These are phyloP conservation scores for Diaporthe australafricana DNA, from an alignment of 2,329 filamentous ascomycete genomes.

Conservation along the genomic window DNA sequence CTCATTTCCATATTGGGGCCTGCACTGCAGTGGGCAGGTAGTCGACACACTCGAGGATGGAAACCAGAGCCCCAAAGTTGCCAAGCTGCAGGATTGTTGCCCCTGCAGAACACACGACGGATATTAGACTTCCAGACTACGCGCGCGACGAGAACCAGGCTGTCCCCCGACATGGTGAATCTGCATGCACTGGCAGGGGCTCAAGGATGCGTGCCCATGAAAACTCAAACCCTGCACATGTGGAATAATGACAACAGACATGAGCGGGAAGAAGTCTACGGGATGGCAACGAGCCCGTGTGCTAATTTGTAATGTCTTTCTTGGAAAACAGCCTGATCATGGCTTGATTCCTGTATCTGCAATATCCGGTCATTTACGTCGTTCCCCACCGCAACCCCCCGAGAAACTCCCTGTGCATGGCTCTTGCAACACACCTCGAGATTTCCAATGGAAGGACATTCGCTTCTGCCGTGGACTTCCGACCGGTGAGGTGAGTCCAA, in stretches of 20 bases:
- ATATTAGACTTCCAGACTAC: background rate
- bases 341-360: background rate
- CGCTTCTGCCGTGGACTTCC: background rate
- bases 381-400: background rate
- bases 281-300: background rate
- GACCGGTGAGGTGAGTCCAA: too few species aligned
- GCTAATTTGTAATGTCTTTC: background rate
- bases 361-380: background rate
- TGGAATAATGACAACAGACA: background rate
- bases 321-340: background rate
- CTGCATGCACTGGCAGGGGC: background rate
- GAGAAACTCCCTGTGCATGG: background rate
- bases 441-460: background rate
- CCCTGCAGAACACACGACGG: slow-evolving; percentile 4
- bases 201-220: background rate
- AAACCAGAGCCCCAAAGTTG: background rate
- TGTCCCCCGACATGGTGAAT: background rate
- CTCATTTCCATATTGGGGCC: background rate
- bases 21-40: background rate
- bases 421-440: background rate
- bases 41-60: background rate
- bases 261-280: background rate
- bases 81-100: slow-evolving; percentile 20
- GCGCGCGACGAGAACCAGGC: background rate
- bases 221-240: background rate